Conservation (phyloP, 1,284 basidiomycete species). For the Fistulinella cinereoalba region DNA sequence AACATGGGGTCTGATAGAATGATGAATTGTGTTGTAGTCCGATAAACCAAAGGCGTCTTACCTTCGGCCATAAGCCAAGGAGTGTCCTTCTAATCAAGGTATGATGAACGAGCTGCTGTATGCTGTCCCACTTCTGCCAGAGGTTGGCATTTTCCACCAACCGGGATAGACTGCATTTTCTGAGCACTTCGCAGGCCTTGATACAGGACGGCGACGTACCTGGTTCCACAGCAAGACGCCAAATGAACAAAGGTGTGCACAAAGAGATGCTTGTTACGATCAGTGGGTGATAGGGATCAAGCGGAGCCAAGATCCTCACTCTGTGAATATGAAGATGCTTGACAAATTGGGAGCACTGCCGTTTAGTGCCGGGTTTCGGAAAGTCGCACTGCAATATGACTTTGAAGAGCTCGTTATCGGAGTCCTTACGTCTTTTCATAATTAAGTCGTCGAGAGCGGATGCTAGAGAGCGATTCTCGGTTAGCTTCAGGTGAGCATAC, state of each 20-base stretch:
- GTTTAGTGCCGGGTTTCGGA: not conserved
- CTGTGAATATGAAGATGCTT: slow-evolving; percentile 17
- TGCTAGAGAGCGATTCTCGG: slow-evolving; percentile 14
- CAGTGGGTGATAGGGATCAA: slow-evolving; percentile 5
- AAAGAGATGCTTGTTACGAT: slow-evolving; percentile 19
- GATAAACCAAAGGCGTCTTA: slow-evolving; percentile 7
- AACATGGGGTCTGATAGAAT: slow-evolving; percentile 13
- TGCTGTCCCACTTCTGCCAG: slow-evolving; percentile 18
- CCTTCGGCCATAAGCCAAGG: slow-evolving; percentile 4
- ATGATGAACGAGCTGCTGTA: slow-evolving; percentile 21
- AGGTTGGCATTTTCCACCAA: slow-evolving; percentile 5
- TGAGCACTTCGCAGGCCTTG: not conserved
- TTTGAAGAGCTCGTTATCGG: slow-evolving; percentile 2
- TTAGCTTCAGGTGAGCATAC: not conserved
- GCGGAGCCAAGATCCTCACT: slow-evolving; percentile 9
- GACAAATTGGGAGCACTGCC: slow-evolving; percentile 12
- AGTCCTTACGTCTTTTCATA: not conserved
- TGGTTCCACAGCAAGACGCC: slow-evolving; percentile 10
- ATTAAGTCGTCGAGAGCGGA: slow-evolving; percentile 8
- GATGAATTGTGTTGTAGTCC: not conserved
- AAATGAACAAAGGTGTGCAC: slow-evolving; percentile 26
- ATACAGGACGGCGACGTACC: slow-evolving; percentile 3
- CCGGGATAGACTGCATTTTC: not conserved
- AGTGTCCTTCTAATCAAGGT: slow-evolving; percentile 15
- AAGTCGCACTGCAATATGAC: slow-evolving; percentile 4